Base-by-base conservation (phyloP, 768 basidiomycete genomes). In the Glaciozyma martinii region DNA sequence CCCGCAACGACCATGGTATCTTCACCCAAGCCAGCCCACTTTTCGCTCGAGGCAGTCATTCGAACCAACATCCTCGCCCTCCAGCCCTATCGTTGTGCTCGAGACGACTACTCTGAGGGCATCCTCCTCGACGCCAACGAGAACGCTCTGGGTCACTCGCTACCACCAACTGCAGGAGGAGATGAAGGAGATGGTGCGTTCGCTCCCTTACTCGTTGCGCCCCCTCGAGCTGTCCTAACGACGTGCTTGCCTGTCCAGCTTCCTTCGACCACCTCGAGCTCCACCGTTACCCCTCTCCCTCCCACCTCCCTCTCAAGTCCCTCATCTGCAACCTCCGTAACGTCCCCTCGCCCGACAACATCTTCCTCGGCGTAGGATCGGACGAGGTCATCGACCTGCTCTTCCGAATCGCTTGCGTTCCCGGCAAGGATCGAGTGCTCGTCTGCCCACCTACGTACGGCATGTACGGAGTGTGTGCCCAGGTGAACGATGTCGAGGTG, bases 71-170 rank as follows among this genome's bases (percentile, higher is more conserved):
- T 99, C 73, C 86, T 95, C 56, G 79, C 89, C 1, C 80, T 99
- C 19, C 85, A 86, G 56, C 95, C 95, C 0, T 98, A 99, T 77
- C 85, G 93, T 37, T 97, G 92, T 72, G 95, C 95, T 1, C 81
- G 95, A 55, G 94, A 99, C 73, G 94, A 99, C 78, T 99, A 95
- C 78, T 55, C 52, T 3, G 61, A 67, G 25, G 71, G 71, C 29
- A 86, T 97, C 72, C 83, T 99, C 32, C 83, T 99, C 27, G 95
- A 99, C 71, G 95, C 95, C 19, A 99, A 99, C 77, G 95, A 99
- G 79, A 98, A 99, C 75, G 83, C 94, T 0, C 81, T 92, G 43
- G 94, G 95, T 0, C 89, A 89, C 74, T 86, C 89, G 3, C 86
- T 97, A 44, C 78, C 80, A 30, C 68, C 74, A n/a, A 53, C 29